These are phyloP conservation scores for Serendipita sp. DNA, from an alignment of 768 basidiomycete species.

Conservation along the genomic window DNA sequence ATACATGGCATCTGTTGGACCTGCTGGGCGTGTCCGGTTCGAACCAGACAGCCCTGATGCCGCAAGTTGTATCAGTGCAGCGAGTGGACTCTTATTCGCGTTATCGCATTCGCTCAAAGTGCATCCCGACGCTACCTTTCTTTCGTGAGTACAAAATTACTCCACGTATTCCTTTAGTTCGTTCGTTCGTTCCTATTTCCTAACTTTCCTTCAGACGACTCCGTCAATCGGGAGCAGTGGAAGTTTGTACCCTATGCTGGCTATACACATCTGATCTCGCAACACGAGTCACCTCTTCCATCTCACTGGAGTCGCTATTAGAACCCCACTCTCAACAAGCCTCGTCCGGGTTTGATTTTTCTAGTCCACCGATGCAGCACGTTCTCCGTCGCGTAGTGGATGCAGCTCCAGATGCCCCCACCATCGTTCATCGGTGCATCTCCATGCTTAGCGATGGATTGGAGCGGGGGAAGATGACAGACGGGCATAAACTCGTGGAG, in stretches of 20 bases:
- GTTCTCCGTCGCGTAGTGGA: background rate
- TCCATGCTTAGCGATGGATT: background rate
- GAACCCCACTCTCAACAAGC: background rate
- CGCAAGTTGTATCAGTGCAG: background rate
- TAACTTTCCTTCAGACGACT: background rate
- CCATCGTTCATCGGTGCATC: background rate
- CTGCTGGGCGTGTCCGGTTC: background rate
- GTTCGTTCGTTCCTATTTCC: background rate
- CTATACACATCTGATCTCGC: background rate
- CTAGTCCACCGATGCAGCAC: background rate
- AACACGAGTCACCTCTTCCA: background rate
- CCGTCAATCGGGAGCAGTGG: background rate
- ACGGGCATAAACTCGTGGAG: background rate
- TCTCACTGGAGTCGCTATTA: background rate
- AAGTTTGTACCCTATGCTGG: background rate
- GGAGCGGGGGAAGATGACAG: background rate
- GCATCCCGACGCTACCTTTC: background rate
- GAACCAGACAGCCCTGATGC: background rate
- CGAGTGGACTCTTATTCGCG: background rate
- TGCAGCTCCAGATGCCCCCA: background rate
- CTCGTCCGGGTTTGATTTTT: background rate
- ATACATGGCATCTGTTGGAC: background rate
- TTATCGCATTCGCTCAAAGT: background rate
- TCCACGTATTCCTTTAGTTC: too few species aligned
- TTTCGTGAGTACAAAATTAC: background rate